Conservation (phyloP, 2,329 filamentous ascomycete genomes). For the Fonsecaea monophora region DNA sequence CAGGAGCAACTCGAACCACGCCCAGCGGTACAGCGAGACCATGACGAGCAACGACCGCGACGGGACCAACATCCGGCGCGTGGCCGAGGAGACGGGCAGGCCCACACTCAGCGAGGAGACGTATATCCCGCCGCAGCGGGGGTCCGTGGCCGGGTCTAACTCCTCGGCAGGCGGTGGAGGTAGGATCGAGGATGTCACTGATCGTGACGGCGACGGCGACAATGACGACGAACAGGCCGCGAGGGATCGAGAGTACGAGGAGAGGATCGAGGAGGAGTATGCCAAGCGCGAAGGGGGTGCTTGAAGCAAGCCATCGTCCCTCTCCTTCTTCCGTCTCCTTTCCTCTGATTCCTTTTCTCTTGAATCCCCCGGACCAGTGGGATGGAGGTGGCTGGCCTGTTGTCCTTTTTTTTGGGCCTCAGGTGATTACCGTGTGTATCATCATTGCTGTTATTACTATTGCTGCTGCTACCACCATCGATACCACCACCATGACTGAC, state of each 20-base stretch:
- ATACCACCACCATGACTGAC: too few species aligned
- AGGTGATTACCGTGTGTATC: too few species aligned
- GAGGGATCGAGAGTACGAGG: slow-evolving; percentile 52
- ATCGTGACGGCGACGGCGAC: slow-evolving; percentile 4
- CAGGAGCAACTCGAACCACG: slow-evolving; percentile 1
- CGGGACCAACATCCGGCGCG: slow-evolving; percentile 29
- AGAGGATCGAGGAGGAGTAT: slow-evolving; percentile 57
- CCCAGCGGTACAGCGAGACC: slow-evolving; percentile 25
- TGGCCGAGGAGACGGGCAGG: slow-evolving; percentile 25
- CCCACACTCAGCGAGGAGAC: slow-evolving; percentile 25
- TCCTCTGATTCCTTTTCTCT: too few species aligned
- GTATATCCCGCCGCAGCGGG: slow-evolving; percentile 18
- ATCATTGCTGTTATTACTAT: too few species aligned
- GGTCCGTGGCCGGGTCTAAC: background rate
- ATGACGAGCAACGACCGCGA: slow-evolving; percentile 30
- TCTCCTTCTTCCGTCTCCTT: too few species aligned
- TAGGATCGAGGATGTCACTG: slow-evolving; percentile 30
- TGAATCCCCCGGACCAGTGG: too few species aligned
- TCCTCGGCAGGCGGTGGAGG: background rate
- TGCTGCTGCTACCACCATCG: too few species aligned
- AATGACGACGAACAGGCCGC: slow-evolving; percentile 48
- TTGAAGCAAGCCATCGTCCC: slow-evolving; percentile 38
- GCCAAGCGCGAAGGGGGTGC: slow-evolving; percentile 54
- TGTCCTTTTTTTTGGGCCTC: too few species aligned
- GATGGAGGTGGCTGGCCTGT: too few species aligned